These are phyloP conservation scores for Lithospermum erythrorhizon DNA, from an alignment of 257 asterid species.

Conservation along the genomic window DNA sequence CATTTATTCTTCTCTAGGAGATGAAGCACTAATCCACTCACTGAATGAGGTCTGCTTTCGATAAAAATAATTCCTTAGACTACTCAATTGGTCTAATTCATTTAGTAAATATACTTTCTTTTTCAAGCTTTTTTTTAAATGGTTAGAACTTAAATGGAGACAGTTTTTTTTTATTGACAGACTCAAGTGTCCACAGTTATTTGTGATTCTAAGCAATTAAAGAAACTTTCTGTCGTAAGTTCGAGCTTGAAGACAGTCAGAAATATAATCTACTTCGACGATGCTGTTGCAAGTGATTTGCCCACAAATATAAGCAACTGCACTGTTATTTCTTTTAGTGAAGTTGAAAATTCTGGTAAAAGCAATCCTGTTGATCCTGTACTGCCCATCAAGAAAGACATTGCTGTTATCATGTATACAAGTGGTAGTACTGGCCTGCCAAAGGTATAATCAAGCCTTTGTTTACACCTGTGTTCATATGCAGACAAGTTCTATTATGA, in stretches of 20 bases:
- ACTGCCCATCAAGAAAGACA: constrained; percentile 62
- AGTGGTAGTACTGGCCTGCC: constrained; percentile 96
- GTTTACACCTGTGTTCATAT: background rate
- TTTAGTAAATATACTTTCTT: background rate
- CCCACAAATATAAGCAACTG: constrained; percentile 31
- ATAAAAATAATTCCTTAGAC: background rate
- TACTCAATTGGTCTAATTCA: background rate
- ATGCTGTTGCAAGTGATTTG: constrained; percentile 27
- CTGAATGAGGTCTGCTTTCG: constrained; percentile 55
- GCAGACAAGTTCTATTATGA: background rate
- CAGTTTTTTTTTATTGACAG: constrained; percentile 35
- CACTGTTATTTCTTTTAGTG: constrained; percentile 52
- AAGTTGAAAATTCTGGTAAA: constrained; percentile 70
- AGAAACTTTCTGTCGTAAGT: constrained; percentile 50
- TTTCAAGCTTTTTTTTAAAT: constrained; percentile 4
- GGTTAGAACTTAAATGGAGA: constrained; percentile 8
- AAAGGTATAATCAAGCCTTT: constrained; percentile 38
- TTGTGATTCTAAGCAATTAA: constrained; percentile 71
- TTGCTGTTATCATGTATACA: constrained; percentile 91
- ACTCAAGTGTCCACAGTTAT: constrained; percentile 77
- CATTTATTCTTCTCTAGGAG: constrained; percentile 81
- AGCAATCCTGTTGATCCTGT: constrained; percentile 40
- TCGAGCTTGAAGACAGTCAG: constrained; percentile 51
- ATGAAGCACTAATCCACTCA: constrained; percentile 77
- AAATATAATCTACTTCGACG: constrained; percentile 58